These are phyloP conservation scores for Globisporangium cystogenes DNA, from an alignment of 352 stramenopile genomes.

Conservation along the genomic window DNA sequence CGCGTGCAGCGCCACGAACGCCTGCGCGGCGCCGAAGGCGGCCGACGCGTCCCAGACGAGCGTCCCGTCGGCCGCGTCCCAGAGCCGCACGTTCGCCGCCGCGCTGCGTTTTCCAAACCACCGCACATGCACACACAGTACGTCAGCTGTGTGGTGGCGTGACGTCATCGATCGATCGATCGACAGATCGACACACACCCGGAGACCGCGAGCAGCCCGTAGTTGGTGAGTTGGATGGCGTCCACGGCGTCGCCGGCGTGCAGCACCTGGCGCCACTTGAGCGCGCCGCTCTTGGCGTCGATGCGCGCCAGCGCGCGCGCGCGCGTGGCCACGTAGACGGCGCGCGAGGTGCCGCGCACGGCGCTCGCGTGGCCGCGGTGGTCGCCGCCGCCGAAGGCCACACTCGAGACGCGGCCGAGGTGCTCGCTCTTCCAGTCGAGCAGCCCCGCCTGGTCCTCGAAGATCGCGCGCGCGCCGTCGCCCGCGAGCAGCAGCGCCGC, in stretches of 20 bases:
- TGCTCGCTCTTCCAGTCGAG: constrained; percentile 77
- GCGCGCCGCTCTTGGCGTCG: constrained; percentile 56
- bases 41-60: constrained; percentile 64
- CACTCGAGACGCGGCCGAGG: constrained; percentile 41
- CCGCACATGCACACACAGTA: background rate
- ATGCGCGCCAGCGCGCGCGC: constrained; percentile 60
- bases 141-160: no score
- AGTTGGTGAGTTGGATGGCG: constrained; percentile 63
- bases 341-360: constrained; percentile 35
- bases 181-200: constrained; percentile 27
- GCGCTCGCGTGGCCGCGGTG: constrained; percentile 28
- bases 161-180: no score
- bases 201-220: constrained; percentile 58
- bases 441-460: constrained; percentile 70
- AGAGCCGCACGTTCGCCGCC: constrained; percentile 59
- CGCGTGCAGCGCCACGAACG: constrained; percentile 38
- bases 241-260: constrained; percentile 52
- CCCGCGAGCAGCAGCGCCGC: constrained; percentile 15
- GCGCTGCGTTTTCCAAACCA: no score
- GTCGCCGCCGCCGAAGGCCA: constrained; percentile 43
- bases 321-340: constrained; percentile 63
- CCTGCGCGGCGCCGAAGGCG: constrained; percentile 11
- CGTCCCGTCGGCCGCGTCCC: constrained; percentile 53
- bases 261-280: constrained; percentile 78
- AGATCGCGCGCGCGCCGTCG: constrained; percentile 30